Evolutionary conservation across 2,329 filamentous ascomycete species (phyloP).

Genomic region (Xylariales sp.): DNA sequence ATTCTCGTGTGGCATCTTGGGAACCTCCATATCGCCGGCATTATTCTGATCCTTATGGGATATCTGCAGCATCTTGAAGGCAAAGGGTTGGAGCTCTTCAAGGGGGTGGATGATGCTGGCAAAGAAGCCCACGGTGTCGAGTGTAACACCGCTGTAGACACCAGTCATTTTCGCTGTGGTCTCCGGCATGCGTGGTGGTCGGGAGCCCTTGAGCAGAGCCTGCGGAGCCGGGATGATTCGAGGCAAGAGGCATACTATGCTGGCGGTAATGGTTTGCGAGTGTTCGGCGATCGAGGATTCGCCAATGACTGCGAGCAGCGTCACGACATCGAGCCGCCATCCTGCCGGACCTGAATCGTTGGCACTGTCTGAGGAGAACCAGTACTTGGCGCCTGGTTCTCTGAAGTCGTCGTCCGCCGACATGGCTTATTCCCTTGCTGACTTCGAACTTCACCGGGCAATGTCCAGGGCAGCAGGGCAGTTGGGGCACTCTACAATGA

Average conservation of each 20-base stretch:
- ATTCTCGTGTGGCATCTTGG: constrained; percentile 6
- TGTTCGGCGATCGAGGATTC: constrained; percentile 56
- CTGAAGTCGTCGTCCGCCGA: constrained; percentile 12
- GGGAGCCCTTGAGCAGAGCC: constrained; percentile 52
- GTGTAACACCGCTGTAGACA: constrained; percentile 51
- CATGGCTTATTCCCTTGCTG: too few relatives aligned
- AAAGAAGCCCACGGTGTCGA: constrained; percentile 56
- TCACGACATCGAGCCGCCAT: constrained; percentile 59
- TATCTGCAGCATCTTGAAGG: constrained; percentile 46
- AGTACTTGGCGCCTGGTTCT: constrained; percentile 4
- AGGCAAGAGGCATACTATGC: constrained; percentile 52
- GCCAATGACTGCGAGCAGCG: constrained; percentile 58
- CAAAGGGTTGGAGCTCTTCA: constrained; percentile 41
- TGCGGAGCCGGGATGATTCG: constrained; percentile 60
- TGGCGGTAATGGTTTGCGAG: constrained; percentile 55
- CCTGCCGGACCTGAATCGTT: constrained; percentile 28
- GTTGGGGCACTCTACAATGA: too few relatives aligned
- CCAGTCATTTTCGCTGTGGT: constrained; percentile 51
- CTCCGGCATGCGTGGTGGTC: constrained; percentile 52
- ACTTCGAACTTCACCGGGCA: too few relatives aligned
- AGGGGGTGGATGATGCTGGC: constrained; percentile 56
- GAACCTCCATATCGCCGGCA: constrained; percentile 16
- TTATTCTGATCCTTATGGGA: constrained; percentile 32
- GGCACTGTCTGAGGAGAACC: constrained; percentile 29
- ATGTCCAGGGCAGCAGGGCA: too few relatives aligned